Evolutionary conservation across 352 stramenopile genomes (phyloP).

Genomic region (Phytophthora sojae): DNA sequence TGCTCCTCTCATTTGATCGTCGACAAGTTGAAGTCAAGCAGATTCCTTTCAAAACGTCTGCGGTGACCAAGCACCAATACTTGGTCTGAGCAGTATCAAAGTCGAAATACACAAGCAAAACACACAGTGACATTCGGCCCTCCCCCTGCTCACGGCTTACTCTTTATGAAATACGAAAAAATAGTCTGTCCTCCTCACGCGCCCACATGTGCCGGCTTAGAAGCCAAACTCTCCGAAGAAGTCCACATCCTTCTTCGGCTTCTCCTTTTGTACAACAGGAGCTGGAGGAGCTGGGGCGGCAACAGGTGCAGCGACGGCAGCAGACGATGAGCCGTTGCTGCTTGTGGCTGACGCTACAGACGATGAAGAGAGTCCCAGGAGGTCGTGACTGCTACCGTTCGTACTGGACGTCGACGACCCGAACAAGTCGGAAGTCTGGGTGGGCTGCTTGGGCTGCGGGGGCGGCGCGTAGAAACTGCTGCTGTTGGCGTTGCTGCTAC

Average conservation of each 20-base stretch:
- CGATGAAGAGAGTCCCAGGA: slow-evolving; percentile 34
- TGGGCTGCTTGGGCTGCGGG: slow-evolving; percentile 35
- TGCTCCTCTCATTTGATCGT: neutral
- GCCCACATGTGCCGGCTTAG: slow-evolving; percentile 34
- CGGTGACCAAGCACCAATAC: neutral
- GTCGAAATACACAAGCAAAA: slow-evolving; percentile 14
- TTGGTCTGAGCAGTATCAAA: neutral
- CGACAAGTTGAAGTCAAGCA: slow-evolving; percentile 10
- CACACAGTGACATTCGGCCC: slow-evolving; percentile 27
- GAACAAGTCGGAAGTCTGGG: slow-evolving; percentile 57
- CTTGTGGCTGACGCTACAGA: slow-evolving; percentile 24
- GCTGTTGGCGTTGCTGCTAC: slow-evolving; percentile 20
- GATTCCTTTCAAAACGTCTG: neutral
- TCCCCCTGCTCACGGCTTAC: slow-evolving; percentile 19
- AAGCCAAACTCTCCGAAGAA: slow-evolving; percentile 89
- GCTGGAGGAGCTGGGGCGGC: slow-evolving; percentile 37
- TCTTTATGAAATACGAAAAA: slow-evolving; percentile 32
- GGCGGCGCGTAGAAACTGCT: slow-evolving; percentile 27
- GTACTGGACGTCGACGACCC: slow-evolving; percentile 50
- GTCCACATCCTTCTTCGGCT: slow-evolving; percentile 84
- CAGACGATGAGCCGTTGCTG: slow-evolving; percentile 30
- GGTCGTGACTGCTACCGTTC: slow-evolving; percentile 37
- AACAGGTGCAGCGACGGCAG: slow-evolving; percentile 25
- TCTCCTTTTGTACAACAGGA: slow-evolving; percentile 37
- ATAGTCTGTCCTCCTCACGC: neutral